Conservation (phyloP, 2,329 filamentous ascomycete species). For the Sarocladium kiliense region DNA sequence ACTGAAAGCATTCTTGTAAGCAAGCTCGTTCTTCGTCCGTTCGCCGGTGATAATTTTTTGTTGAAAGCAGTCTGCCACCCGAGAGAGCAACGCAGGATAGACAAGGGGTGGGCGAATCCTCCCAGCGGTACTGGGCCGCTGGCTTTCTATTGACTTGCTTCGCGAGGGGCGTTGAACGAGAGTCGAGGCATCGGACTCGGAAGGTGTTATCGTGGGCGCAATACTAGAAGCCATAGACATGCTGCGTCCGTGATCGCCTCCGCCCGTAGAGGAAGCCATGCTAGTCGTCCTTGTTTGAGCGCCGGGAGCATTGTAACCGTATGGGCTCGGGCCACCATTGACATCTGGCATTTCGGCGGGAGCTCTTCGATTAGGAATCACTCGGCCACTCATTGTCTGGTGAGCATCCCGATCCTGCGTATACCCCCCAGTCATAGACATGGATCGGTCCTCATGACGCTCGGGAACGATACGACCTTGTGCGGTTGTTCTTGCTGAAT, state of each 20-base stretch:
- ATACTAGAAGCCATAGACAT: constrained; percentile 93
- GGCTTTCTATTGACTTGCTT: constrained; percentile 49
- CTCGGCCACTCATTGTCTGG: constrained; percentile 88
- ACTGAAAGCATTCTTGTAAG: constrained; percentile 96
- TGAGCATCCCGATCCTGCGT: constrained; percentile 71
- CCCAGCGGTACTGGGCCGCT: constrained; percentile 49
- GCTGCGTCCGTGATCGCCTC: constrained; percentile 52
- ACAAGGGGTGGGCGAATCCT: constrained; percentile 76
- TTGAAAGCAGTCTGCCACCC: constrained; percentile 86
- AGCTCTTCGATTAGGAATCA: constrained; percentile 69
- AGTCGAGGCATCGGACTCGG: constrained; percentile 47
- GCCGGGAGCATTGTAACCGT: constrained; percentile 42
- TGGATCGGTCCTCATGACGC: constrained; percentile 84
- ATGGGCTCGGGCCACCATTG: constrained; percentile 30
- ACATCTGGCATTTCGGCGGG: constrained; percentile 34
- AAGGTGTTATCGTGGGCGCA: constrained; percentile 61
- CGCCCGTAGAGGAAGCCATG: constrained; percentile 51
- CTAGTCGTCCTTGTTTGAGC: constrained; percentile 55
- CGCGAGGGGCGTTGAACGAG: constrained; percentile 49
- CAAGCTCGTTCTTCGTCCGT: constrained; percentile 90
- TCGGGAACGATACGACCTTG: constrained; percentile 90
- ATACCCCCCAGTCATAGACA: constrained; percentile 83
- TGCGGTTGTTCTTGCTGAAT: constrained; percentile 74
- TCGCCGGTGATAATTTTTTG: constrained; percentile 83
- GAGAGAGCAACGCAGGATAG: constrained; percentile 89